A percentile compares a stretch with the other conserved stretches of the same genome.
phyloP scores from a whole-genome alignment of 169 alveolate species.

The Cryptosporidium parvum region DNA sequence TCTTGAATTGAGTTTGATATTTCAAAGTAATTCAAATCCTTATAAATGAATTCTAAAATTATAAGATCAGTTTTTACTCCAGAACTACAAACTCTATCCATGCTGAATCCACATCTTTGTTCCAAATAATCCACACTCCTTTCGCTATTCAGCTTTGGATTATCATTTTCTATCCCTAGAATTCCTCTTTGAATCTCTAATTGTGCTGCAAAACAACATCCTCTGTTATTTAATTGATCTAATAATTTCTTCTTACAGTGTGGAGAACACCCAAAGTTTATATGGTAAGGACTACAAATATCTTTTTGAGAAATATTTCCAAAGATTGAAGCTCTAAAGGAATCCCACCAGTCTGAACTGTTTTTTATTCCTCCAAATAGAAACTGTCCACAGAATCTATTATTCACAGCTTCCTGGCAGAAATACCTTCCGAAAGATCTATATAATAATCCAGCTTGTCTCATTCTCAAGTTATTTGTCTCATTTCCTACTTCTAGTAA shows the following conservation, averaged over 20 bases:
- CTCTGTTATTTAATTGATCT: slow-evolving; percentile 22
- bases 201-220: slow-evolving; percentile 62
- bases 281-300: slow-evolving; percentile 48
- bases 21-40: slow-evolving; percentile 56
- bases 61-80: slow-evolving; percentile 59
- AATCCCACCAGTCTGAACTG: slow-evolving; percentile 59
- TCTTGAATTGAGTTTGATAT: slow-evolving; percentile 61
- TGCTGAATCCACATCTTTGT: slow-evolving; percentile 62
- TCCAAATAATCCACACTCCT: slow-evolving; percentile 67
- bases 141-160: slow-evolving; percentile 11
- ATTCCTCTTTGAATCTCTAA: slow-evolving; percentile 63
- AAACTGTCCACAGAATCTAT: slow-evolving; percentile 37
- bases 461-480: slow-evolving; percentile 6
- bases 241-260: slow-evolving; percentile 52
- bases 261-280: slow-evolving; percentile 51
- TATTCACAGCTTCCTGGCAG: slow-evolving; percentile 48
- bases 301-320: slow-evolving; percentile 27
- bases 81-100: slow-evolving; percentile 71
- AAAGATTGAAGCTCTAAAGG: slow-evolving; percentile 7
- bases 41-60: slow-evolving; percentile 37
- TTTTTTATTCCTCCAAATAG: slow-evolving; percentile 9
- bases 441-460: slow-evolving; percentile 20
- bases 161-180: slow-evolving; percentile 1
- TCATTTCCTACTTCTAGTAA: slow-evolving; percentile 29
- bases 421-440: slow-evolving; percentile 64